Evolutionary conservation across 768 basidiomycete genomes (phyloP).

Genomic region (Tylopilus sp.): DNA sequence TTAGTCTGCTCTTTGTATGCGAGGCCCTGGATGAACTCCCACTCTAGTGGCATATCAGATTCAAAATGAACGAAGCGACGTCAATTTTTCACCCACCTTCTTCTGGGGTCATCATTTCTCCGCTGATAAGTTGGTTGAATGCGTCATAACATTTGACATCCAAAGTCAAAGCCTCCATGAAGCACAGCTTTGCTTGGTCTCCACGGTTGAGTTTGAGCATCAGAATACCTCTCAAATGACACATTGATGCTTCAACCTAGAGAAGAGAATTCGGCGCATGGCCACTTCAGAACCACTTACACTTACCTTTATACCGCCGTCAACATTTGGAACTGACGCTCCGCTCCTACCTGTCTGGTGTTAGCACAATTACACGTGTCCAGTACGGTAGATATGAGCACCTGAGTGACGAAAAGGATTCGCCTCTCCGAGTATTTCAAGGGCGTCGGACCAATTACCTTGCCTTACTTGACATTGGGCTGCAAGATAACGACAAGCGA

Average conservation of each 20-base stretch:
- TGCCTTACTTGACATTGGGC: slow-evolving; percentile 92
- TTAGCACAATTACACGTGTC: slow-evolving; percentile 6
- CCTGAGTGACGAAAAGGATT: slow-evolving; percentile 82
- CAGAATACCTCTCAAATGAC: slow-evolving; percentile 86
- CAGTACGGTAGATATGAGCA: slow-evolving; percentile 24
- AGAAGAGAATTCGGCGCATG: slow-evolving; percentile 1
- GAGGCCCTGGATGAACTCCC: slow-evolving; percentile 90
- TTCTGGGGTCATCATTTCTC: slow-evolving; percentile 94
- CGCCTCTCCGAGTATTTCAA: slow-evolving; percentile 89
- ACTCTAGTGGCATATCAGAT: slow-evolving; percentile 55
- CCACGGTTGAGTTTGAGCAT: slow-evolving; percentile 93
- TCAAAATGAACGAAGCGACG: slow-evolving; percentile 1
- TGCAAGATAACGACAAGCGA: slow-evolving; percentile 94
- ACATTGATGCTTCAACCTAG: slow-evolving; percentile 98
- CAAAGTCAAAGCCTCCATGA: slow-evolving; percentile 90
- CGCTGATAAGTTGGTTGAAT: slow-evolving; percentile 83
- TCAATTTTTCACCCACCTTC: slow-evolving; percentile 65
- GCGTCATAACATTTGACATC: slow-evolving; percentile 98
- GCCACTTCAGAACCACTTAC: neutral
- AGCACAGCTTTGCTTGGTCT: slow-evolving; percentile 89
- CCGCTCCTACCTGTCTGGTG: slow-evolving; percentile 52
- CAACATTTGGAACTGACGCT: slow-evolving; percentile 70
- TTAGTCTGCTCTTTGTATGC: slow-evolving; percentile 80
- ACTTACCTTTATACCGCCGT: slow-evolving; percentile 91
- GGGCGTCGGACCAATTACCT: slow-evolving; percentile 89